Evolutionary conservation across 345 rosid species (phyloP), one percentile per base, ranked within the genome.

Genomic region (Populus simonii): DNA sequence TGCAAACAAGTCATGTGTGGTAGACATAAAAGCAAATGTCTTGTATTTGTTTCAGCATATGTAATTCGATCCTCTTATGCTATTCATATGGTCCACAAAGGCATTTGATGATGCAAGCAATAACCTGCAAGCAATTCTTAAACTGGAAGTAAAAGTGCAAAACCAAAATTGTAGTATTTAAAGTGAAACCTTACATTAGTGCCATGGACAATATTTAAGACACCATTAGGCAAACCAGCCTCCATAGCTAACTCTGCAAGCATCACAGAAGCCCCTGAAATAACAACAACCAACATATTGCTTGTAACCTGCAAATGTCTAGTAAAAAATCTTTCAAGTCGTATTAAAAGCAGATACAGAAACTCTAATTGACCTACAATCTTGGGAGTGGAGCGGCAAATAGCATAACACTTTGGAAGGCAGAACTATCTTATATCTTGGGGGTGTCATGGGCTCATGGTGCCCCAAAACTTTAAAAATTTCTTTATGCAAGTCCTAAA

Each of bases 221-320:
- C 91, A 62, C 91, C 91, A 80, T 68, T 77, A 62, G 91, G 89
- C 80, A 88, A 75, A 68, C 91, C 89, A 76, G 89, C 89, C 79
- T 86, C 91, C 86, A 83, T 69, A 35, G 87, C 89, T 67, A 88
- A 82, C 83, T 86, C 89, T 15, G 88, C 87, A 74, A 88, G 88
- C 73, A 85, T 78, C 69, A 86, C 11, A 33, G 86, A 77, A 81
- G 89, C 88, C 83, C 88, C 88, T 88, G 79, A 38, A 74, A 57
- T 72, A 81, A 72, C 73, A 78, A 29, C 57, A 69, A 66, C 16
- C 20, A 71, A 61, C 45, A 62, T 23, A 13, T 41, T 18, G 45
- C 35, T 29, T 69, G 49, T 16, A 43, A 51, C 2, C 18, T 53
- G 49, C 31, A 15, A 20, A 59, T 53, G 59, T 22, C 39, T 27